phyloP scores from a whole-genome alignment of 129 eudicot genomes.

The Lonicera japonica region DNA sequence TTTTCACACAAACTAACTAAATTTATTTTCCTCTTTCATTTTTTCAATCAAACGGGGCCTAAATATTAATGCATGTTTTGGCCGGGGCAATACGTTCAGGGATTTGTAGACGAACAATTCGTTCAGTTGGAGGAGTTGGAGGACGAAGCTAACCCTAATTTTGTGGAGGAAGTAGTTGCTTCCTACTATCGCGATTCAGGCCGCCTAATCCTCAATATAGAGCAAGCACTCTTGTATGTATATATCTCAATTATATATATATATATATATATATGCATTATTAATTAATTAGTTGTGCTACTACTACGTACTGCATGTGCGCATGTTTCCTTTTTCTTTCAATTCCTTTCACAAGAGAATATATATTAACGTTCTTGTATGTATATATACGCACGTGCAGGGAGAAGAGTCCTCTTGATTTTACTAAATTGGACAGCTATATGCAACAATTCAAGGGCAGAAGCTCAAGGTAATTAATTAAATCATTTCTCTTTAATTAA shows the following conservation, averaged over 20 bases:
- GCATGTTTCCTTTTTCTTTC: background rate
- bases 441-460: conserved; percentile 95
- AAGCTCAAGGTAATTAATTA: conserved; percentile 40
- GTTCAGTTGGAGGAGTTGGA: conserved; percentile 80
- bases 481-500: background rate
- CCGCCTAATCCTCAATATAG: conserved; percentile 57
- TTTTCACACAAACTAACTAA: too few species aligned
- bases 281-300: too few species aligned
- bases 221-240: conserved; percentile 49
- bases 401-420: conserved; percentile 69
- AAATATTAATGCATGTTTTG: background rate
- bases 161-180: conserved; percentile 88
- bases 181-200: conserved; percentile 74
- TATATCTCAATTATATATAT: too few species aligned
- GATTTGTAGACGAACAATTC: conserved; percentile 77
- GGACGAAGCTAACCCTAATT: conserved; percentile 75
- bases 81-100: conserved; percentile 27
- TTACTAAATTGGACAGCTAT: conserved; percentile 46
- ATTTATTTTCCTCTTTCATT: background rate
- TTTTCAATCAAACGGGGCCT: too few species aligned
- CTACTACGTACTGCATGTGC: too few species aligned
- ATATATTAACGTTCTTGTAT: too few species aligned
- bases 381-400: conserved; percentile 11
- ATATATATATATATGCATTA: too few species aligned
- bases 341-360: too few species aligned